Evolutionary conservation across 306 rosid genomes (phyloP).

Genomic region (Crataegus laevigata): DNA sequence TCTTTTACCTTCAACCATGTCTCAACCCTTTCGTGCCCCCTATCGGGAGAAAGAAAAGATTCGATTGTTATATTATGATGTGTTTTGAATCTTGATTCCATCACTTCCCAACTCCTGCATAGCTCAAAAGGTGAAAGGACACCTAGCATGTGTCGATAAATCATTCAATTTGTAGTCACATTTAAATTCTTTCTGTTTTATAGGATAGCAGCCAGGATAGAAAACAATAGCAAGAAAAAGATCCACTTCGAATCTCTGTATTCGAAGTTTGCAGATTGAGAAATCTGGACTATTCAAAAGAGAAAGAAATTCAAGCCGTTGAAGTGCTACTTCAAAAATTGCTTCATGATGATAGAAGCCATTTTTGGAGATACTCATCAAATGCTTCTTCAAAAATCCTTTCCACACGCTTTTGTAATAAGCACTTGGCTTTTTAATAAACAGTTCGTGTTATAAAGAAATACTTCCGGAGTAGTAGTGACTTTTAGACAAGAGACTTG

Average conservation of each 20-base stretch:
- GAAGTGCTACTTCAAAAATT: no score
- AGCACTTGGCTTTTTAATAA: background rate
- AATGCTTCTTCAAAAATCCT: no score
- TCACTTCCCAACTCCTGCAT: conserved; percentile 1
- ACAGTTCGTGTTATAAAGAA: no score
- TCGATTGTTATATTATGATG: background rate
- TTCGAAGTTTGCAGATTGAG: no score
- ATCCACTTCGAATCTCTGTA: no score
- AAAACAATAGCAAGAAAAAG: no score
- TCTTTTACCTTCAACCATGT: background rate
- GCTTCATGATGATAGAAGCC: no score
- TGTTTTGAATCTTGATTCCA: background rate
- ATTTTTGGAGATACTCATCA: no score
- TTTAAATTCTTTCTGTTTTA: background rate
- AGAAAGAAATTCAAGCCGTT: no score
- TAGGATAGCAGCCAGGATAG: background rate
- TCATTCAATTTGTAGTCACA: background rate
- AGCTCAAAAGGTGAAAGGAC: background rate
- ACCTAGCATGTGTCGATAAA: background rate
- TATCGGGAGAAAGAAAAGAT: background rate
- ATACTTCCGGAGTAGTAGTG: no score
- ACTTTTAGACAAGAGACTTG: background rate
- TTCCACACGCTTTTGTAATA: background rate
- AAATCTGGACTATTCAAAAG: no score
- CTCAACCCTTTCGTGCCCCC: background rate